Evolutionary conservation across 495 filamentous ascomycete species (phyloP).

Genomic region (Umbilicaria muhlenbergii): DNA sequence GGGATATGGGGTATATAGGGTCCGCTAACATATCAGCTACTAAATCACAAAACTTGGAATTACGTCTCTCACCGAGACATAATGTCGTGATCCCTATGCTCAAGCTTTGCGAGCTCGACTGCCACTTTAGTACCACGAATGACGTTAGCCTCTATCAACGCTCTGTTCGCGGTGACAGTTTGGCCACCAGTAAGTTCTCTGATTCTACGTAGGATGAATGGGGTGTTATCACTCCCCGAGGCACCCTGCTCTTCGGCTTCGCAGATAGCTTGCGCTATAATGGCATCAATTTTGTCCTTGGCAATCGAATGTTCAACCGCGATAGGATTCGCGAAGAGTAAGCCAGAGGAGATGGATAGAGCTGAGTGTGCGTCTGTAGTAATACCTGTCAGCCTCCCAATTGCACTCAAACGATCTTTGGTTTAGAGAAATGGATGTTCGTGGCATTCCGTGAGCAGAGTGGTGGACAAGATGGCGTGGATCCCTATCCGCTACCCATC

Average conservation of each 20-base stretch:
- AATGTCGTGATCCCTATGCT: slow-evolving; percentile 18
- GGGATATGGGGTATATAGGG: no score
- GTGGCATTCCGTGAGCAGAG: no score
- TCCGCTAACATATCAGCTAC: no score
- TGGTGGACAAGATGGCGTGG: no score
- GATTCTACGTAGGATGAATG: slow-evolving; percentile 71
- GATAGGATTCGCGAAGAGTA: slow-evolving; percentile 82
- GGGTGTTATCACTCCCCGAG: slow-evolving; percentile 69
- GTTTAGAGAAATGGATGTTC: no score
- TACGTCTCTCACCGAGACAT: slow-evolving; percentile 24
- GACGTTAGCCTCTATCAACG: slow-evolving; percentile 68
- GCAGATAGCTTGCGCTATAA: slow-evolving; percentile 57
- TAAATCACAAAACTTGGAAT: no score
- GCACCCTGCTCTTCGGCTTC: slow-evolving; percentile 55
- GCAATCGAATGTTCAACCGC: slow-evolving; percentile 55
- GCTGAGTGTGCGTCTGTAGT: slow-evolving; percentile 38
- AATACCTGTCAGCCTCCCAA: not conserved
- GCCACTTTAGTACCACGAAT: slow-evolving; percentile 65
- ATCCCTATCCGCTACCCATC: no score
- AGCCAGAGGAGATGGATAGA: slow-evolving; percentile 52
- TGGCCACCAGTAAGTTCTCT: slow-evolving; percentile 59
- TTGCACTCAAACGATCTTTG: no score
- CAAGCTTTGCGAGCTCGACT: slow-evolving; percentile 52
- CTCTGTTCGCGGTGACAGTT: slow-evolving; percentile 61
- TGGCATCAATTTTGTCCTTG: slow-evolving; percentile 51